Percentiles rank a stretch among this genome's conserved stretches.
These are phyloP conservation scores for Eucalyptus cladocalyx DNA, from an alignment of 345 rosid species.

Conservation along the genomic window DNA sequence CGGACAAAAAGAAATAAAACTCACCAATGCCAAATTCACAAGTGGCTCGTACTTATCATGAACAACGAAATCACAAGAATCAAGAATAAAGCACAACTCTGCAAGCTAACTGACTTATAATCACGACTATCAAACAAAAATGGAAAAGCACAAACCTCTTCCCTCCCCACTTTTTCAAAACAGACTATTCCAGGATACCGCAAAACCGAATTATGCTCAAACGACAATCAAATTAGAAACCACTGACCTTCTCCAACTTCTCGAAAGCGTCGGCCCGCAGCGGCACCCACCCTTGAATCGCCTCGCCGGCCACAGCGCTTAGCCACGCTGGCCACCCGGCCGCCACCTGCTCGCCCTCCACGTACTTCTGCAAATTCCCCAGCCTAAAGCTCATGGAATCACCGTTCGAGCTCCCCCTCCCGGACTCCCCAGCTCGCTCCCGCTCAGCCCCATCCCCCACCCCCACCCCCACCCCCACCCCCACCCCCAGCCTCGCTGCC, in stretches of 20 bases:
- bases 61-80: background rate
- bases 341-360: conserved; percentile 92
- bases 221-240: background rate
- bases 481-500: background rate
- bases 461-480: background rate
- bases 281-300: conserved; percentile 96
- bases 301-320: conserved; percentile 89
- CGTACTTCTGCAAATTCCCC: conserved; percentile 58
- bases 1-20: background rate
- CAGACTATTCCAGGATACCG: background rate
- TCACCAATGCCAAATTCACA: background rate
- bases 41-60: background rate
- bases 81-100: background rate
- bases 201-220: background rate
- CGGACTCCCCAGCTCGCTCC: conserved; percentile 62
- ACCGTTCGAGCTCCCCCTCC: conserved; percentile 52
- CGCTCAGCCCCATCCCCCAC: conserved; percentile 19
- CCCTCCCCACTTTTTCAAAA: background rate
- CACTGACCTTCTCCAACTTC: conserved; percentile 82
- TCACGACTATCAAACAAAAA: background rate
- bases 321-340: conserved; percentile 99
- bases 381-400: conserved; percentile 76
- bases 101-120: background rate
- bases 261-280: conserved; percentile 71
- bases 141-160: background rate